Evolutionary conservation across 2,329 filamentous ascomycete species (phyloP), one percentile per base, ranked within the genome.

Genomic region (Colletotrichum musae): DNA sequence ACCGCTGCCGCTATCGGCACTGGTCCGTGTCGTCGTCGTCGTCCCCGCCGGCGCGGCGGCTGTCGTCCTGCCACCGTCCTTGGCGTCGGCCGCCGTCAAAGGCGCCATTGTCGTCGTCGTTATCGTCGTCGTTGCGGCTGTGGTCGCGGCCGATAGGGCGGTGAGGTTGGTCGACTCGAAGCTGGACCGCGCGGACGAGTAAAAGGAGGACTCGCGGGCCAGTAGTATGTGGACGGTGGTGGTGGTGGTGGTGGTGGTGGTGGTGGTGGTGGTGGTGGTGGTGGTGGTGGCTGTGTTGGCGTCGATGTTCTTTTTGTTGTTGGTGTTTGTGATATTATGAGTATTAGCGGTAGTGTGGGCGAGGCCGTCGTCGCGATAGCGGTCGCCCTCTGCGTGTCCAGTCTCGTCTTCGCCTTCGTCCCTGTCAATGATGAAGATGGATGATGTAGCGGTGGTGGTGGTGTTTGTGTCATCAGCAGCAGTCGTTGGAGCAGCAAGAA

Each of bases 91-190:
- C 56, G 24, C 52, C 51, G 51, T 56, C 21, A 54, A 53, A n/a
- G 66, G 66, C 66, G 66, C 66, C 66, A 69, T 69, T 58, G 54
- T 65, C 54, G 41, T 45, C 53, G 65, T 58, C n/a, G 63, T 61
- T 21, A 26, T 36, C 12, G 50, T 62, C 28, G 50, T 24, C 26
- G 64, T 67, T n/a, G 53, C 43, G 13, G 18, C 43, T 45, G 53
- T 58, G 3, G 62, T 59, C 53, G 61, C 39, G 12, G 64, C 51
- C 52, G 58, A 45, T 18, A 24, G 39, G 28, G 36, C 53, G 10
- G 47, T 39, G 26, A 57, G 41, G 18, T 41, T 39, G 9, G 66
- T 56, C 43, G 66, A 65, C 15, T 64, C 57, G 24, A 58, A 36
- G 21, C 64, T 54, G 21, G 61, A 59, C 48, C 61, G 54, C 24